These are phyloP conservation scores for Sordariomycetes sp. DNA, from an alignment of 2,329 filamentous ascomycete species.

Conservation along the genomic window DNA sequence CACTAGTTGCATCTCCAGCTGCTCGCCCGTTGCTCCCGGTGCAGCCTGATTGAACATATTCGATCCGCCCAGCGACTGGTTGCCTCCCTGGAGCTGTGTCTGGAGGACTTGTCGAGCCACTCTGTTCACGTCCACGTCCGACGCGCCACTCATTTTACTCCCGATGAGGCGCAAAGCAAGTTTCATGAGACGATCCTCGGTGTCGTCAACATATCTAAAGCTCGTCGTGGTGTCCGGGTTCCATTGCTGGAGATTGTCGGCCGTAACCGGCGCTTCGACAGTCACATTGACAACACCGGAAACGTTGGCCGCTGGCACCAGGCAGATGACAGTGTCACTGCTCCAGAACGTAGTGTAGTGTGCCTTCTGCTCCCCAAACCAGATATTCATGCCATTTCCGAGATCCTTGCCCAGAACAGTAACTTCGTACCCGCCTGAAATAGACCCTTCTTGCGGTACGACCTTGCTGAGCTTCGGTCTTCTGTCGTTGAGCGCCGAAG, in stretches of 20 bases:
- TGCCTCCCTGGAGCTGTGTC: not conserved
- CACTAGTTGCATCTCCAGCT: slow-evolving; percentile 60
- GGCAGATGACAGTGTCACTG: slow-evolving; percentile 68
- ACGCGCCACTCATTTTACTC: slow-evolving; percentile 54
- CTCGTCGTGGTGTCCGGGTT: slow-evolving; percentile 30
- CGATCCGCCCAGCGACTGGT: slow-evolving; percentile 24
- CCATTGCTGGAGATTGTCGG: slow-evolving; percentile 26
- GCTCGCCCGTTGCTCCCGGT: slow-evolving; percentile 22
- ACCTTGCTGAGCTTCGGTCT: slow-evolving; percentile 73
- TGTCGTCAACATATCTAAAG: slow-evolving; percentile 70
- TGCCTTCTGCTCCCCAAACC: slow-evolving; percentile 62
- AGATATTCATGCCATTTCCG: slow-evolving; percentile 66
- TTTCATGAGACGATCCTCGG: slow-evolving; percentile 59
- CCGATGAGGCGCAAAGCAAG: slow-evolving; percentile 57
- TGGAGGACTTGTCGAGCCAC: slow-evolving; percentile 53
- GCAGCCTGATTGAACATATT: slow-evolving; percentile 28
- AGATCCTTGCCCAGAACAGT: slow-evolving; percentile 77
- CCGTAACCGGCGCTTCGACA: slow-evolving; percentile 42
- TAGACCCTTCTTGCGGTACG: slow-evolving; percentile 74
- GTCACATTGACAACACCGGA: slow-evolving; percentile 64
- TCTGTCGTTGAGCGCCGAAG: too few relatives aligned
- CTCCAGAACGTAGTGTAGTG: slow-evolving; percentile 75
- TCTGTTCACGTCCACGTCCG: slow-evolving; percentile 51
- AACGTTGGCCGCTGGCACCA: slow-evolving; percentile 61
- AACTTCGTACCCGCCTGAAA: slow-evolving; percentile 77